Evolutionary conservation across 805 yeast genomes (phyloP), one percentile per base, ranked within the genome.

Genomic region (Priceomyces medius): DNA sequence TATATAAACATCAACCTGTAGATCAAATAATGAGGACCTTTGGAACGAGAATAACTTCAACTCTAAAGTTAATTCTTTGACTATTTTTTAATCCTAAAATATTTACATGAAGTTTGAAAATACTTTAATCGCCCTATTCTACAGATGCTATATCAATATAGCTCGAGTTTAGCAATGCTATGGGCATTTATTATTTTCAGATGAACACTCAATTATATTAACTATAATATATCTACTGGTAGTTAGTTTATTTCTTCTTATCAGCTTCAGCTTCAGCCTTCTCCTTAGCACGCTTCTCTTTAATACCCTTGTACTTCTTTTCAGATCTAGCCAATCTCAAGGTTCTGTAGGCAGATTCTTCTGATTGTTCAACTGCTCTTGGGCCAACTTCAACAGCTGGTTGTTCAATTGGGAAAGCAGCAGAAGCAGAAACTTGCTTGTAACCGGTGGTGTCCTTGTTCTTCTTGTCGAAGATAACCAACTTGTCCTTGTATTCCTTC

Each of bases 241-340:
- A 43, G 50, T 17, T 48, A 43, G 50, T 63, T 83, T 87, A 88
- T 84, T 88, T 88, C 66, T 68, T 65, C 91, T 90, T 90, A 68
- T 89, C 97, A 78, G 95, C 96, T 80, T 90, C 99, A 73, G 97
- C 98, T 79, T 88, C 98, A 73, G 97, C 97, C 80, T 81, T 81
- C 60, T 90, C 97, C 70, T 73, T 82, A 66, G 96, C 96, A 79
- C 97, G 86, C 95, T 91, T 93, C 71, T 83, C 98, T 79, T 95
- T 89, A 78, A 81, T 79, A 81, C 99, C 99, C 73, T 74, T 79
- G 85, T 80, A 85, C 76, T 80, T 88, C 83, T 91, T 88, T 64
- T 86, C 87, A 60, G 95, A 83, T 81, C 93, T 87, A 56, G 98
- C 98, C 65, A 79, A 74, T 79, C 98, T 88, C 72, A 93, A 86